Evolutionary conservation across 2,329 filamentous ascomycete species (phyloP).

Genomic region (Didymella segeticola): DNA sequence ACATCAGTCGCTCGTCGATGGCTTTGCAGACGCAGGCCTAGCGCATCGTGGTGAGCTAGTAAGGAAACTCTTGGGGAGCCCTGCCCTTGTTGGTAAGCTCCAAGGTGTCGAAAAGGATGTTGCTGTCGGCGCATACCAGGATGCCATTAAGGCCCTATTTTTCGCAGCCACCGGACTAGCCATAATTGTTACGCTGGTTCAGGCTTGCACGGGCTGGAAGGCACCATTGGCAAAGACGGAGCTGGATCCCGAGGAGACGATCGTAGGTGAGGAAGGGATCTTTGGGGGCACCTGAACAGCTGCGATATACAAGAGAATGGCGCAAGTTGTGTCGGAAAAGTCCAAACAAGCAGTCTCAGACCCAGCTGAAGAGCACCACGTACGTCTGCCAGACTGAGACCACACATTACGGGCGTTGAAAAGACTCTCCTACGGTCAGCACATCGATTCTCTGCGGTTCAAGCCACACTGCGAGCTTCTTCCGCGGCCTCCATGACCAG

Average conservation of each 20-base stretch:
- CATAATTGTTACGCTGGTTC: constrained; percentile 57
- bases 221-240: constrained; percentile 36
- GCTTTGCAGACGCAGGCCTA: constrained; percentile 60
- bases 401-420: background rate
- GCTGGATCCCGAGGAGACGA: constrained; percentile 29
- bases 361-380: background rate
- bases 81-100: constrained; percentile 60
- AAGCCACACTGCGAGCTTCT: background rate
- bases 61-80: constrained; percentile 64
- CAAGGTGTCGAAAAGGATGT: constrained; percentile 58
- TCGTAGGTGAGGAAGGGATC: constrained; percentile 28
- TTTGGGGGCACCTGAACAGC: background rate
- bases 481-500: background rate
- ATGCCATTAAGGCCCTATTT: constrained; percentile 62
- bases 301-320: background rate
- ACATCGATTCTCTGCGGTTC: background rate
- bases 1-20: constrained; percentile 59
- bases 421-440: background rate
- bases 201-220: constrained; percentile 66
- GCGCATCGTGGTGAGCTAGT: constrained; percentile 55
- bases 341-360: background rate
- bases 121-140: constrained; percentile 62
- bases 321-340: too few relatives aligned
- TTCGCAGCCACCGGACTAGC: constrained; percentile 59
- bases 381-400: background rate